These are phyloP conservation scores for Paecilomyces dactylethromorphus DNA, from an alignment of 2,329 filamentous ascomycete species.

Conservation along the genomic window DNA sequence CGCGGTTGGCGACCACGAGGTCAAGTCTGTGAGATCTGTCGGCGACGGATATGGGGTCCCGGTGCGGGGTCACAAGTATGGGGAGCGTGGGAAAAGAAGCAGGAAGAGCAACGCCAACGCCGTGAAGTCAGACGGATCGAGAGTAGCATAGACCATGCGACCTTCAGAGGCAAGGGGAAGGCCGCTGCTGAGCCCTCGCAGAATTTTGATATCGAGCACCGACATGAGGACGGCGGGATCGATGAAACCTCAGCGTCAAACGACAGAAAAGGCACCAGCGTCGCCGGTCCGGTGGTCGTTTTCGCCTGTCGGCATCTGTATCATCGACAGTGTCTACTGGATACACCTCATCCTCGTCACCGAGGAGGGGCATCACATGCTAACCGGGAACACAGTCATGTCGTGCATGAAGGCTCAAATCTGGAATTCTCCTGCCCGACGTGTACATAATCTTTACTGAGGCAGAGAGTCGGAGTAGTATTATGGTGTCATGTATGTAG, in stretches of 20 bases:
- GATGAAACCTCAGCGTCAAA: not conserved
- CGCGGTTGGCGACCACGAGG: slow-evolving; percentile 83
- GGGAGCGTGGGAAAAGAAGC: slow-evolving; percentile 68
- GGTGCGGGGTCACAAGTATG: slow-evolving; percentile 72
- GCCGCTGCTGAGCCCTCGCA: slow-evolving; percentile 18
- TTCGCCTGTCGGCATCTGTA: slow-evolving; percentile 46
- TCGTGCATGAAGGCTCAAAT: slow-evolving; percentile 16
- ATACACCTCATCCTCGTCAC: slow-evolving; percentile 10
- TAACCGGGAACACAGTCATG: slow-evolving; percentile 2
- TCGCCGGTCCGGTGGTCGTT: slow-evolving; percentile 30
- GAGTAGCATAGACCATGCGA: slow-evolving; percentile 19
- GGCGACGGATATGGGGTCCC: slow-evolving; percentile 78
- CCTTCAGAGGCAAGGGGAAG: slow-evolving; percentile 33
- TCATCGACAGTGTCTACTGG: slow-evolving; percentile 39
- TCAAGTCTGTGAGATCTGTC: slow-evolving; percentile 82
- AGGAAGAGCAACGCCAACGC: slow-evolving; percentile 24
- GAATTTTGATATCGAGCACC: not conserved
- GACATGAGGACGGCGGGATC: not conserved
- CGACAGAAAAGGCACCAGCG: not conserved
- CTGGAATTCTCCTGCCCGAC: slow-evolving; percentile 26
- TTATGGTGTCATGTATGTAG: not conserved
- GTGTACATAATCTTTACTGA: slow-evolving; percentile 26
- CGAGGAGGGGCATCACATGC: slow-evolving; percentile 3
- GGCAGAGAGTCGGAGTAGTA: not conserved
- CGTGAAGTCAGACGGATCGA: slow-evolving; percentile 23